phyloP scores from a whole-genome alignment of 257 asterid species.

The Fraxinus excelsior region DNA sequence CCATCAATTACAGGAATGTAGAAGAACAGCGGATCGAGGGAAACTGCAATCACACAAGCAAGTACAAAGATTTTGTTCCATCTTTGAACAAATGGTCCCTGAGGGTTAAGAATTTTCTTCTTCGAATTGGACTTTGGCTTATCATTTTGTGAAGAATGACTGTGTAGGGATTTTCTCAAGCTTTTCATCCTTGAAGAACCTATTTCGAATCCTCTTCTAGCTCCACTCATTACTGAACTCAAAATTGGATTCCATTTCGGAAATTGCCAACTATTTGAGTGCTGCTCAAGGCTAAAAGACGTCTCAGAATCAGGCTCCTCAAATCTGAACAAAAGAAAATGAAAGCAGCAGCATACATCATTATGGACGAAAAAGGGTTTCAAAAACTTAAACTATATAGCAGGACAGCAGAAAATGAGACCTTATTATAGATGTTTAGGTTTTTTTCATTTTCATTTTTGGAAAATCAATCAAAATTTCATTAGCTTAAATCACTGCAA shows the following conservation, averaged over 20 bases:
- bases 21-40: slow-evolving; percentile 68
- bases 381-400: not conserved
- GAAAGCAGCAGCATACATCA: not conserved
- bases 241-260: slow-evolving; percentile 29
- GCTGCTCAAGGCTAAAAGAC: slow-evolving; percentile 20
- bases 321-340: slow-evolving; percentile 37
- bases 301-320: slow-evolving; percentile 40
- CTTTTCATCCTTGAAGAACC: slow-evolving; percentile 35
- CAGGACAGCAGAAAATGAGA: not conserved
- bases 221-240: slow-evolving; percentile 29
- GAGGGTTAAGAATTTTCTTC: slow-evolving; percentile 55
- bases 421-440: too few relatives aligned
- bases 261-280: slow-evolving; percentile 14
- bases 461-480: too few relatives aligned
- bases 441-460: too few relatives aligned
- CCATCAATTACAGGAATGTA: slow-evolving; percentile 56
- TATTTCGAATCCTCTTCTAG: slow-evolving; percentile 33
- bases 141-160: slow-evolving; percentile 18
- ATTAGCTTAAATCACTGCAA: too few relatives aligned
- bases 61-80: slow-evolving; percentile 65
- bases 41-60: slow-evolving; percentile 48
- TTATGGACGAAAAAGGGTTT: not conserved
- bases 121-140: slow-evolving; percentile 17
- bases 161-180: slow-evolving; percentile 30
- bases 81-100: slow-evolving; percentile 45